phyloP scores from a whole-genome alignment of 306 rosid genomes.

The Medicago lupulina region DNA sequence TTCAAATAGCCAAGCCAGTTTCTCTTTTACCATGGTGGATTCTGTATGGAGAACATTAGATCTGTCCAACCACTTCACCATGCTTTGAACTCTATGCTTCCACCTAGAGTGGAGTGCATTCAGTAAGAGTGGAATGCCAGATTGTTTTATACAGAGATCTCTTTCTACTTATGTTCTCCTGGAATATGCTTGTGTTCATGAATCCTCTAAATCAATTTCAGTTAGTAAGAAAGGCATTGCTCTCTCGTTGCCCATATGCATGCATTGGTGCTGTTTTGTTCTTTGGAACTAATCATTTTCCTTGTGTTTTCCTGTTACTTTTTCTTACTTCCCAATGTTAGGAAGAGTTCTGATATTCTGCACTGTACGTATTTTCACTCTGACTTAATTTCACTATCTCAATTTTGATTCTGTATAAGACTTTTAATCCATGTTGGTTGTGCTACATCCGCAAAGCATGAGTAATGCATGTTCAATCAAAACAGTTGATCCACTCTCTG shows the following conservation, averaged over 20 bases:
- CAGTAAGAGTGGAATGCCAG: conserved; percentile 20
- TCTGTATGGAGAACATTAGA: too few relatives aligned
- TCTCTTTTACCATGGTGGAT: too few relatives aligned
- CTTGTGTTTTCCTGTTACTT: neutral
- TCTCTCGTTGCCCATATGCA: conserved; percentile 19
- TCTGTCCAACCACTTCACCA: conserved; percentile 1
- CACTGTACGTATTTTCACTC: conserved; percentile 5
- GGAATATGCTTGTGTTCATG: conserved; percentile 24
- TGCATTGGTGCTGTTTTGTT: conserved; percentile 5
- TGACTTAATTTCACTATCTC: conserved; percentile 8
- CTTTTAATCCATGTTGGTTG: conserved; percentile 17
- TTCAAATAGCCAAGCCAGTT: too few relatives aligned
- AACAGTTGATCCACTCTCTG: conserved; percentile 6
- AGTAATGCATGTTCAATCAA: conserved; percentile 22
- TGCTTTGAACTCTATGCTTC: conserved; percentile 12
- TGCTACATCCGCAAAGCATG: conserved; percentile 13
- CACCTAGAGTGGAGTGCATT: conserved; percentile 5
- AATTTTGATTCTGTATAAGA: conserved; percentile 18
- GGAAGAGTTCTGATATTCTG: conserved; percentile 19
- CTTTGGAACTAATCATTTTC: conserved; percentile 13
- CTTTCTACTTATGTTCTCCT: neutral
- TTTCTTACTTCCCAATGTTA: conserved; percentile 16
- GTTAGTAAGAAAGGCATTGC: neutral
- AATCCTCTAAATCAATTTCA: conserved; percentile 14
- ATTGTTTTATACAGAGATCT: conserved; percentile 23